Conservation (phyloP, 148 eudicot species). For the Mesembryanthemum crystallinum region DNA sequence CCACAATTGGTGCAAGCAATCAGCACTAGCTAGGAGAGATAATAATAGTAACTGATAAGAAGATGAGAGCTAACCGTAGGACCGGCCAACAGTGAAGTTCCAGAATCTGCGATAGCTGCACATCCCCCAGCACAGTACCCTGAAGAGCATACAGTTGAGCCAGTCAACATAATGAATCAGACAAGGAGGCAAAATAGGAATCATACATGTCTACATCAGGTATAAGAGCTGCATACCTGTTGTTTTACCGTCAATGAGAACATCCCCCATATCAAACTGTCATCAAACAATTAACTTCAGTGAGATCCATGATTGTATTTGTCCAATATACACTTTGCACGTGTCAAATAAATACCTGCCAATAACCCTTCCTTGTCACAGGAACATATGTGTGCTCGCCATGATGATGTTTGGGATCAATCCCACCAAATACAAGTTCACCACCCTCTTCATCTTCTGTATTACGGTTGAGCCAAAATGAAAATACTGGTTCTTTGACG, state of each 20-base stretch:
- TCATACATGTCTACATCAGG: background rate
- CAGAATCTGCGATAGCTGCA: slow-evolving; percentile 97
- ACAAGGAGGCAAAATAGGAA: background rate
- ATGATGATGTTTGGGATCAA: slow-evolving; percentile 46
- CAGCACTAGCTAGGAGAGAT: background rate
- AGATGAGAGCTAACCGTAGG: slow-evolving; percentile 61
- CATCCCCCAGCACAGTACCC: slow-evolving; percentile 74
- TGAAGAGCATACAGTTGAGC: slow-evolving; percentile 23
- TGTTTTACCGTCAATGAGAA: slow-evolving; percentile 64
- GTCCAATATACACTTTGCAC: background rate
- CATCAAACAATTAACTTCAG: slow-evolving; percentile 10
- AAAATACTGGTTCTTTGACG: slow-evolving; percentile 62
- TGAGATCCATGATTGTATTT: background rate
- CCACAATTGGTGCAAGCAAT: background rate
- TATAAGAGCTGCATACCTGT: slow-evolving; percentile 52
- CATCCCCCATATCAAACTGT: slow-evolving; percentile 93
- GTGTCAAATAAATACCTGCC: slow-evolving; percentile 45
- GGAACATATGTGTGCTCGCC: slow-evolving; percentile 55
- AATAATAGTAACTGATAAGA: background rate
- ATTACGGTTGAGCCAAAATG: slow-evolving; percentile 65
- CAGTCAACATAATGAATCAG: background rate
- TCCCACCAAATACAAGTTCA: slow-evolving; percentile 60
- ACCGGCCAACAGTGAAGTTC: slow-evolving; percentile 89
- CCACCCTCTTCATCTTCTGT: slow-evolving; percentile 47
- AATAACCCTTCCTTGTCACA: slow-evolving; percentile 54